Conservation (phyloP, 108 stramenopile genomes). For the Nannochloropsis gaditana region DNA sequence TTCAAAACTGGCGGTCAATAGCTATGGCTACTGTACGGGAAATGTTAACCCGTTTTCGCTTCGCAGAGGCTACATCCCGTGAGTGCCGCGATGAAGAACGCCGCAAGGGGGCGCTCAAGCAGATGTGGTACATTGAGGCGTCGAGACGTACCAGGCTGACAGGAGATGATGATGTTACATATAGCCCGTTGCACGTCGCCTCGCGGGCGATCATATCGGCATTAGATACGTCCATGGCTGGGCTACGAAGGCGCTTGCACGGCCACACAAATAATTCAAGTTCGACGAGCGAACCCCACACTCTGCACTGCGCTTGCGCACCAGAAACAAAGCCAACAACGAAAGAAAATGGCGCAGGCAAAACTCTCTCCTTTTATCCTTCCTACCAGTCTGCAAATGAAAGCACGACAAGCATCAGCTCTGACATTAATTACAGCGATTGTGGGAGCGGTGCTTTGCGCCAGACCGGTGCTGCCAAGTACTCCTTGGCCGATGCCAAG, state of each 20-base stretch:
- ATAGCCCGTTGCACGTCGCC: not conserved
- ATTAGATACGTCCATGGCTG: constrained; percentile 9
- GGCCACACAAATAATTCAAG: not conserved
- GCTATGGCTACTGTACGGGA: constrained; percentile 6
- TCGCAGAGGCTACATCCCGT: not conserved
- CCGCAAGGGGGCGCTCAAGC: not conserved
- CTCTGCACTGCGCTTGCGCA: too few species aligned
- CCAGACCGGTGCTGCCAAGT: too few species aligned
- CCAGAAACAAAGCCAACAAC: too few species aligned
- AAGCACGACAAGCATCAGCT: too few species aligned
- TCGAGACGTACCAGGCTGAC: too few species aligned
- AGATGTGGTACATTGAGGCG: not conserved
- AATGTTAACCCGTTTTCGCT: not conserved
- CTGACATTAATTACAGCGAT: too few species aligned
- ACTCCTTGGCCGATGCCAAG: too few species aligned
- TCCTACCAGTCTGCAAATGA: too few species aligned
- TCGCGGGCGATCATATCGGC: not conserved
- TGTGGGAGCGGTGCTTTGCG: too few species aligned
- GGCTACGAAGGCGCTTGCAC: not conserved
- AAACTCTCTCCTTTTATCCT: too few species aligned
- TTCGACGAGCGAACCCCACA: too few species aligned
- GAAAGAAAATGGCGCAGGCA: too few species aligned
- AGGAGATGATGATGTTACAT: not conserved
- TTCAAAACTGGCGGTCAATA: not conserved
- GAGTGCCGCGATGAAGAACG: not conserved